Conservation (phyloP, 345 rosid genomes). For the Euclidium syriacum region DNA sequence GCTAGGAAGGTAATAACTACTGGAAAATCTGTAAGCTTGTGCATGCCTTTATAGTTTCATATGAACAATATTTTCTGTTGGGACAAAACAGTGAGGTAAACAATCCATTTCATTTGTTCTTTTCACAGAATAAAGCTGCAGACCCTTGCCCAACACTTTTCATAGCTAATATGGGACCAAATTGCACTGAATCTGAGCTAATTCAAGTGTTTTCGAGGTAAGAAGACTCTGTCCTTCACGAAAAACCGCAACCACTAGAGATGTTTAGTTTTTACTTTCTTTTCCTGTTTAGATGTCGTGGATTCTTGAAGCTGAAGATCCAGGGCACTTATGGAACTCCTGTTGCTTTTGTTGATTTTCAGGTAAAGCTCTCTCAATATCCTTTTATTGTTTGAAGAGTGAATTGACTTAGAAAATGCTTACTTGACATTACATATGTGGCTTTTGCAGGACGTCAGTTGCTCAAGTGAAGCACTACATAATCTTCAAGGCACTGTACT, state of each 20-base stretch:
- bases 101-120: constrained; percentile 1
- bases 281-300: constrained; percentile 51
- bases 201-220: constrained; percentile 78
- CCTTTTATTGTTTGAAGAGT: background rate
- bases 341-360: constrained; percentile 90
- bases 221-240: constrained; percentile 4
- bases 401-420: background rate
- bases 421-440: background rate
- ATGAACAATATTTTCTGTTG: background rate
- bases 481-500: constrained; percentile 71
- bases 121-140: constrained; percentile 43
- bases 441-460: constrained; percentile 55
- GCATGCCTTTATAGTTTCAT: background rate
- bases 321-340: constrained; percentile 76
- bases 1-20: constrained; percentile 35
- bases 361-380: constrained; percentile 37
- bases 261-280: constrained; percentile 9
- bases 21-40: constrained; percentile 44
- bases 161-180: constrained; percentile 78
- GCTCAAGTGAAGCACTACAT: constrained; percentile 69
- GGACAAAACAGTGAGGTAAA: background rate
- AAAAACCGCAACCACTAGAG: background rate
- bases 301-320: constrained; percentile 80
- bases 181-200: constrained; percentile 76
- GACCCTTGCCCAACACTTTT: constrained; percentile 85